Percentiles rank a stretch among this genome's conserved stretches.
Evolutionary conservation across 208 protist genomes (phyloP).

Genomic region (Trypanosoma cruzi): DNA sequence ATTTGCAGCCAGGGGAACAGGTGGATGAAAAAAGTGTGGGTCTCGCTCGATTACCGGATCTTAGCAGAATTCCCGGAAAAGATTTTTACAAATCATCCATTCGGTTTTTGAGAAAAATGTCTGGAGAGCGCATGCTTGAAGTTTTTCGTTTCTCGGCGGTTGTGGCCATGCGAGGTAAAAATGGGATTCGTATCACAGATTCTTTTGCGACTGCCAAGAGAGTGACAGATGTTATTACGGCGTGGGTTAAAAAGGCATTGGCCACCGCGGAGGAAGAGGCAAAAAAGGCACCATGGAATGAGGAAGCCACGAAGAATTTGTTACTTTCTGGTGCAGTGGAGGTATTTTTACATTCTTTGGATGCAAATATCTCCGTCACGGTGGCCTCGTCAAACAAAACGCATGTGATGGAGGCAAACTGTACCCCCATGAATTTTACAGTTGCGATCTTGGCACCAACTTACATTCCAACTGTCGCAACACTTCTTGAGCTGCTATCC

Average conservation of each 20-base stretch:
- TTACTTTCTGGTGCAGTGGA: constrained; percentile 47
- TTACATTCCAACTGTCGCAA: constrained; percentile 39
- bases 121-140: constrained; percentile 37
- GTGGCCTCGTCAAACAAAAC: constrained; percentile 9
- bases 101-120: constrained; percentile 28
- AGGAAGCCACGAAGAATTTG: constrained; percentile 23
- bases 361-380: constrained; percentile 31
- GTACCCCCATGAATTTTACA: constrained; percentile 28
- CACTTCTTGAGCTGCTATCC: constrained; percentile 38
- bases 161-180: constrained; percentile 23
- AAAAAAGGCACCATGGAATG: constrained; percentile 43
- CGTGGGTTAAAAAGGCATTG: constrained; percentile 24
- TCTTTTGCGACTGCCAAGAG: constrained; percentile 15
- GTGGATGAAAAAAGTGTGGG: constrained; percentile 33
- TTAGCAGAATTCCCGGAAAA: constrained; percentile 42
- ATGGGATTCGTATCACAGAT: constrained; percentile 27
- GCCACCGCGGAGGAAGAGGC: constrained; percentile 22
- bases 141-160: constrained; percentile 37
- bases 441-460: constrained; percentile 34
- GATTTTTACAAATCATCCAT: constrained; percentile 30
- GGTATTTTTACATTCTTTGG: constrained; percentile 47
- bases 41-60: constrained; percentile 36
- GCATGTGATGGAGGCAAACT: background rate
- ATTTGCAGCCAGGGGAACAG: constrained; percentile 33
- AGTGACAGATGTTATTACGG: constrained; percentile 27